Percentiles rank a stretch among this genome's conserved stretches.
Evolutionary conservation across 768 basidiomycete genomes (phyloP).

Genomic region (Pulveroboletus sp.): DNA sequence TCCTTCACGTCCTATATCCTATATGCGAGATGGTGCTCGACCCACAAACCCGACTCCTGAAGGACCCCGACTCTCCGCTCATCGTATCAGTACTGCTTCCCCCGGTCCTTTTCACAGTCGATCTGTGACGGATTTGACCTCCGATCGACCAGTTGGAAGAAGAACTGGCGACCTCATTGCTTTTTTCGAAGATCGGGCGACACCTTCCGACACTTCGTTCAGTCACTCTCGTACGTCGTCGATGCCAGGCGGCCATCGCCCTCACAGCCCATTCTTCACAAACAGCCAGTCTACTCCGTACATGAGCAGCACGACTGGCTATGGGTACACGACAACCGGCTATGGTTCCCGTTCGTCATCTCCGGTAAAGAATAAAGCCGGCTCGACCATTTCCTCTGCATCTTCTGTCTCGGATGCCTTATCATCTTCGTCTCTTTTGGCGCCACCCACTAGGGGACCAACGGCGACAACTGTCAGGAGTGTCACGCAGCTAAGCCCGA

Average conservation of each 20-base stretch:
- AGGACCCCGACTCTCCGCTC: constrained; percentile 42
- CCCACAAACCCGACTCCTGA: constrained; percentile 42
- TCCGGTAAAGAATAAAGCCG: constrained; percentile 40
- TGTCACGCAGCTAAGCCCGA: constrained; percentile 34
- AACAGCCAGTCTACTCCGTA: constrained; percentile 39
- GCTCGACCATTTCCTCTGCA: constrained; percentile 27
- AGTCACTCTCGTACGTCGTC: constrained; percentile 56
- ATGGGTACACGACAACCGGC: constrained; percentile 33
- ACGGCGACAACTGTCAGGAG: constrained; percentile 17
- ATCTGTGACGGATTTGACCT: constrained; percentile 52
- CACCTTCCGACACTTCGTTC: constrained; percentile 32
- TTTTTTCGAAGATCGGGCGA: constrained; percentile 58
- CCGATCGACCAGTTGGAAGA: constrained; percentile 42
- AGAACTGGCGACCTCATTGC: constrained; percentile 70
- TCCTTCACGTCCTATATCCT: constrained; percentile 51
- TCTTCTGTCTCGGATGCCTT: constrained; percentile 23
- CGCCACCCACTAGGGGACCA: constrained; percentile 40
- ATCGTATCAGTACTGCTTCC: constrained; percentile 36
- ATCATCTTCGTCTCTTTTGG: constrained; percentile 42
- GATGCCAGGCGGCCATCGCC: constrained; percentile 34
- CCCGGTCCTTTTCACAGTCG: constrained; percentile 45
- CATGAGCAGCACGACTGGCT: constrained; percentile 32
- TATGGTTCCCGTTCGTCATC: constrained; percentile 44
- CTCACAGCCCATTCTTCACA: constrained; percentile 29
- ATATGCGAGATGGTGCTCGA: constrained; percentile 32